Evolutionary conservation across 2,329 filamentous ascomycete species (phyloP).

Genomic region (Talaromyces rugulosus): DNA sequence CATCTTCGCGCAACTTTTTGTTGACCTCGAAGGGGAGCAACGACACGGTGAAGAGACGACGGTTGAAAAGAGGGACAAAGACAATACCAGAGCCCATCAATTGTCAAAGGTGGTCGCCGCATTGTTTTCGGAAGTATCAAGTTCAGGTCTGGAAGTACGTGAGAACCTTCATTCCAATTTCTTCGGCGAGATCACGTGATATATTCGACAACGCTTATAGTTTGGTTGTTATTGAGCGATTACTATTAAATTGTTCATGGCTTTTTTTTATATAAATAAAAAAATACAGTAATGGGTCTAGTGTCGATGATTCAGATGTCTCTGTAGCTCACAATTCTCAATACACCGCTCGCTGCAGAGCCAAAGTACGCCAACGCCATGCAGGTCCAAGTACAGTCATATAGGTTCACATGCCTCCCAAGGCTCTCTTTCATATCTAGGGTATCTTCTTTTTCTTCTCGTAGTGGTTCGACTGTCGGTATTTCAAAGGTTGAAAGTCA

Average conservation of each 20-base stretch:
- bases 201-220: background rate
- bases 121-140: background rate
- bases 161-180: background rate
- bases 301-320: background rate
- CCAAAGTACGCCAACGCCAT: slow-evolving; percentile 34
- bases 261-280: background rate
- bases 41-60: slow-evolving; percentile 16
- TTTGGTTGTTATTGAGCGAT: background rate
- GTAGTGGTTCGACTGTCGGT: background rate
- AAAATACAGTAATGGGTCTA: background rate
- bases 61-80: slow-evolving; percentile 35
- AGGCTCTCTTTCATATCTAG: slow-evolving; percentile 4
- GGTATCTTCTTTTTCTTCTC: slow-evolving; percentile 27
- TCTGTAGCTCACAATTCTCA: background rate
- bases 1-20: slow-evolving; percentile 14
- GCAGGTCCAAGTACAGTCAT: slow-evolving; percentile 28
- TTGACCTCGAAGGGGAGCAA: slow-evolving; percentile 10
- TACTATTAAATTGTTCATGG: background rate
- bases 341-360: slow-evolving; percentile 5
- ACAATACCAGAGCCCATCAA: slow-evolving; percentile 40
- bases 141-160: background rate
- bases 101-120: slow-evolving; percentile 19
- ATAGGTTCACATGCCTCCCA: background rate
- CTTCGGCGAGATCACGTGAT: background rate
- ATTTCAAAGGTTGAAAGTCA: background rate